Percentiles rank a stretch among this genome's conserved stretches.
Evolutionary conservation across 345 rosid genomes (phyloP).

Genomic region (Cardiospermum halicacabum): DNA sequence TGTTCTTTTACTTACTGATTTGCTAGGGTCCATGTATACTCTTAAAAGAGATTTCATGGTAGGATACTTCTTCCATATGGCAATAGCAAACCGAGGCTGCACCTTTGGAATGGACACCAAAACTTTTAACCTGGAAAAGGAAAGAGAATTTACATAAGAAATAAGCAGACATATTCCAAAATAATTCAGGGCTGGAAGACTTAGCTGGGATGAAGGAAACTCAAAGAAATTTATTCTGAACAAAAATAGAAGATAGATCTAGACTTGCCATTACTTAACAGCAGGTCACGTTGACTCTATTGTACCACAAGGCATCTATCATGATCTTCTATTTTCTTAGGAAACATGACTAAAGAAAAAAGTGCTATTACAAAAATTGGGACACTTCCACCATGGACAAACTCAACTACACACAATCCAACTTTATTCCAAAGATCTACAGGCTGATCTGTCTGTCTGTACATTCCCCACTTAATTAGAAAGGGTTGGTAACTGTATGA

Average conservation of each 20-base stretch:
- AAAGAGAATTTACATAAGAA: constrained; percentile 1
- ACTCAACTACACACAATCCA: neutral
- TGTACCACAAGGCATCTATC: neutral
- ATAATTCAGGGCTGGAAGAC: neutral
- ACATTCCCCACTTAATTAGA: neutral
- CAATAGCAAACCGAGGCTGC: constrained; percentile 84
- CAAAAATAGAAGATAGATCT: neutral
- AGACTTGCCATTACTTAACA: neutral
- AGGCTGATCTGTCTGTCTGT: neutral
- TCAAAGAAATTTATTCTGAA: neutral
- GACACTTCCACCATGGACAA: too few relatives aligned
- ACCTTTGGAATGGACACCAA: constrained; percentile 93
- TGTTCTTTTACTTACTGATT: constrained; percentile 50
- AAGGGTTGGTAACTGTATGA: neutral
- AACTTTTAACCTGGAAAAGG: constrained; percentile 69
- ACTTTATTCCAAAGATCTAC: neutral
- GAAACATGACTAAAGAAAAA: neutral
- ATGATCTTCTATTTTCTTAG: too few relatives aligned
- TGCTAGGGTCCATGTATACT: constrained; percentile 72
- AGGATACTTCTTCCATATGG: constrained; percentile 85
- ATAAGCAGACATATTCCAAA: neutral
- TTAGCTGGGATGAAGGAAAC: neutral
- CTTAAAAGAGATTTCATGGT: constrained; percentile 92
- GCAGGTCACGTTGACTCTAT: neutral
- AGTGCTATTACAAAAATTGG: neutral